Evolutionary conservation across 1,284 basidiomycete genomes (phyloP).

Genomic region (Kwoniella shivajii): DNA sequence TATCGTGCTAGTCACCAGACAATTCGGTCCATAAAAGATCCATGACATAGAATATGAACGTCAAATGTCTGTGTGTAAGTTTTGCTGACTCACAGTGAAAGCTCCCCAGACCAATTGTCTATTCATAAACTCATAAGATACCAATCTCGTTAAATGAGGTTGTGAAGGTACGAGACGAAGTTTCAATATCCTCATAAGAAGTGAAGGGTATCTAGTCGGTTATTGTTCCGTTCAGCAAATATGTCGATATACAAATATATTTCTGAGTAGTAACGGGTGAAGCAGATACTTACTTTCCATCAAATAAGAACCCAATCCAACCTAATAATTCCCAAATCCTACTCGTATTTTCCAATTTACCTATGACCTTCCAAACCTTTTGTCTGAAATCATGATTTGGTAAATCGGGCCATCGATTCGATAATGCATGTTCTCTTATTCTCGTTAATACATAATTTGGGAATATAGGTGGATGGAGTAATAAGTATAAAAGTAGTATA

Average conservation of each 20-base stretch:
- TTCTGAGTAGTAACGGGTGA: too few species aligned
- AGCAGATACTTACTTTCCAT: constrained; percentile 66
- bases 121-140: constrained; percentile 99
- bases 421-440: constrained; percentile 73
- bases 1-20: too few species aligned
- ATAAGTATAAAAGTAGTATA: constrained; percentile 67
- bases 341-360: constrained; percentile 66
- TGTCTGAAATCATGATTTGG: constrained; percentile 74
- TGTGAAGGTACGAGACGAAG: constrained; percentile 77
- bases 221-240: background rate
- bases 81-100: constrained; percentile 72
- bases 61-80: background rate
- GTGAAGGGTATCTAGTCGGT: constrained; percentile 73
- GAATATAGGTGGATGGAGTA: constrained; percentile 67
- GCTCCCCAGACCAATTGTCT: constrained; percentile 99
- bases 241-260: background rate
- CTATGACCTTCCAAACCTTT: constrained; percentile 73
- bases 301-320: constrained; percentile 81
- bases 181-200: constrained; percentile 77
- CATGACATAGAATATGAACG: too few species aligned
- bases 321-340: constrained; percentile 68
- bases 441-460: constrained; percentile 77
- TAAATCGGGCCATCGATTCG: constrained; percentile 84
- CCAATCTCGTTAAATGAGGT: constrained; percentile 72
- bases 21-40: background rate